Percentiles rank a stretch among this genome's conserved stretches.
phyloP scores from a whole-genome alignment of 352 stramenopile species.

The Globisporangium orthogonon region DNA sequence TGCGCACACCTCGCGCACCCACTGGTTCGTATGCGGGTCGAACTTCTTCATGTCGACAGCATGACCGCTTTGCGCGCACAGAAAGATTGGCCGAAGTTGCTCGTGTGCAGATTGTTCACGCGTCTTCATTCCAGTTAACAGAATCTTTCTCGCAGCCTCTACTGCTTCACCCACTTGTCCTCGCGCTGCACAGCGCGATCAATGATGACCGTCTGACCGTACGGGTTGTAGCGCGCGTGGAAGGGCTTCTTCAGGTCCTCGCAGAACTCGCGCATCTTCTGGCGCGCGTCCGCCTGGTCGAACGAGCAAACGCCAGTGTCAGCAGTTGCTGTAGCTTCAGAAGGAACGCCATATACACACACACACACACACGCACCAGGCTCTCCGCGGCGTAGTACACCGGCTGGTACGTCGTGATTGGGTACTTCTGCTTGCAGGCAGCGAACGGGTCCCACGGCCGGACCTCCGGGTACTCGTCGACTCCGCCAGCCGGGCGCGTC shows the following conservation, averaged over 20 bases:
- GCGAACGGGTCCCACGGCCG: constrained; percentile 92
- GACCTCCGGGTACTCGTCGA: constrained; percentile 78
- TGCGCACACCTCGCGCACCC: constrained; percentile 50
- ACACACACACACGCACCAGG: constrained; percentile 42
- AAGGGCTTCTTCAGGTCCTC: constrained; percentile 94
- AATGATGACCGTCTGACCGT: constrained; percentile 84
- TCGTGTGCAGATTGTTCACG: not conserved
- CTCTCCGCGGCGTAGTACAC: constrained; percentile 96
- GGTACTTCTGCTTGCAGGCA: constrained; percentile 92
- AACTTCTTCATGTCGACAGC: constrained; percentile 38
- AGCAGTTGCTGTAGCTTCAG: not conserved
- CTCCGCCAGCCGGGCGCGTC: constrained; percentile 44
- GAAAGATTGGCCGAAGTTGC: constrained; percentile 18
- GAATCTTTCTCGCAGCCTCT: not conserved
- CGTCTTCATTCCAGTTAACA: too few relatives aligned
- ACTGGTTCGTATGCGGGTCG: constrained; percentile 42
- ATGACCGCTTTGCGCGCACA: constrained; percentile 20
- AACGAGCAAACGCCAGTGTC: not conserved
- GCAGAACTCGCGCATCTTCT: constrained; percentile 93
- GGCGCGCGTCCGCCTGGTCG: constrained; percentile 82
- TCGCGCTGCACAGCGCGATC: constrained; percentile 67
- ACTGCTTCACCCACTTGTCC: constrained; percentile 39
- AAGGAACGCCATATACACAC: too few relatives aligned
- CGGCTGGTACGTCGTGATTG: constrained; percentile 97
- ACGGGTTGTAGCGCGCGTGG: constrained; percentile 92